Percentiles rank a stretch among this genome's conserved stretches.
Evolutionary conservation across 345 rosid genomes (phyloP).

Genomic region (Orychophragmus violaceus): DNA sequence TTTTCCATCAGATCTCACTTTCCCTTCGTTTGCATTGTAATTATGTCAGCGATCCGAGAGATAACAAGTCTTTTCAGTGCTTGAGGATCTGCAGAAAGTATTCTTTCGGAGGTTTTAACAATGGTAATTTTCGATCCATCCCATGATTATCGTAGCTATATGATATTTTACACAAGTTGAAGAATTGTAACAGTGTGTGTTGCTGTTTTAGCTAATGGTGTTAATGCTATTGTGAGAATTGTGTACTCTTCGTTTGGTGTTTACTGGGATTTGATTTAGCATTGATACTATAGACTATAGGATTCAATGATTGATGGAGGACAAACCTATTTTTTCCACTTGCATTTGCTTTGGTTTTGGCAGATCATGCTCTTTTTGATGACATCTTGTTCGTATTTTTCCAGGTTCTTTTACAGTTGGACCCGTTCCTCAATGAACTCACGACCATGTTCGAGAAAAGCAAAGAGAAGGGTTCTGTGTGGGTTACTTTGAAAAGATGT

Average conservation of each 20-base stretch:
- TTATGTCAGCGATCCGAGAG: constrained; percentile 11
- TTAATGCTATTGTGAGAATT: background rate
- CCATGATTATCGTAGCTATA: background rate
- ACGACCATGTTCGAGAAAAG: constrained; percentile 81
- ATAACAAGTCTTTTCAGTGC: background rate
- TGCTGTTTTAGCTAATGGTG: background rate
- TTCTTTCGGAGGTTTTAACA: background rate
- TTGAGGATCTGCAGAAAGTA: constrained; percentile 12
- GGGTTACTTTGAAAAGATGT: constrained; percentile 97
- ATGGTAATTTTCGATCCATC: constrained; percentile 22
- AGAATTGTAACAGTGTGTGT: background rate
- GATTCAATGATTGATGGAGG: background rate
- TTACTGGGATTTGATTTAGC: background rate
- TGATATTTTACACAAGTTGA: background rate
- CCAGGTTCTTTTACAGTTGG: constrained; percentile 69
- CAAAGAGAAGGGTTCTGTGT: constrained; percentile 73
- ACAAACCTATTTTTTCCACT: background rate
- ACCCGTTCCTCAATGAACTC: constrained; percentile 87
- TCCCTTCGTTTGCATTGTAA: constrained; percentile 8
- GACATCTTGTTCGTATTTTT: background rate
- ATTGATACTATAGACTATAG: background rate
- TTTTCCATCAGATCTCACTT: constrained; percentile 16
- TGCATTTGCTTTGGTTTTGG: background rate
- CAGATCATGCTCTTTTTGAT: background rate
- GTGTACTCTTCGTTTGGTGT: background rate